These are phyloP conservation scores for Mucor indicus DNA, from an alignment of 371 early-diverging fungal genomes.

Conservation along the genomic window DNA sequence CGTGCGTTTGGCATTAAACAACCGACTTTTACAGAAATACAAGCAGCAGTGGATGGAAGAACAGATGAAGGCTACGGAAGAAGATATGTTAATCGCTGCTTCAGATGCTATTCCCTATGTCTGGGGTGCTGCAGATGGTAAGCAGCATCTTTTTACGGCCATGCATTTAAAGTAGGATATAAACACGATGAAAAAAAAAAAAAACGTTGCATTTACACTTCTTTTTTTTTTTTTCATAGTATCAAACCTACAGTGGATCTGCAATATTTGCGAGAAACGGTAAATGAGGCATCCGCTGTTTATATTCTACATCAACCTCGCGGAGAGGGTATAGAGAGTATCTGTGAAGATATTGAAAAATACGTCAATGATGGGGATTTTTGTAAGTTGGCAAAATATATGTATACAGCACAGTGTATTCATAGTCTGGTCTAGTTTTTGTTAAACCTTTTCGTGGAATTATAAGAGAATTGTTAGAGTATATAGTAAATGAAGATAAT, in stretches of 20 bases:
- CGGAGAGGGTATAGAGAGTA: background rate
- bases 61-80: conserved; percentile 18
- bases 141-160: conserved; percentile 9
- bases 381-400: conserved; percentile 11
- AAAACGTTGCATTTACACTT: no score
- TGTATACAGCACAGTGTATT: no score
- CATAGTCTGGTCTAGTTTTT: conserved; percentile 17
- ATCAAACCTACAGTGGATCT: conserved; percentile 17
- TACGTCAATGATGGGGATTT: conserved; percentile 16
- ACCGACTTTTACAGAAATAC: conserved; percentile 11
- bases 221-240: background rate
- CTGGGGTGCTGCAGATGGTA: conserved; percentile 9
- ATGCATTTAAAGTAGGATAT: conserved; percentile 13
- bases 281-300: conserved; percentile 2
- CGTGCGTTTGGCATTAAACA: background rate
- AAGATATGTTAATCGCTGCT: conserved; percentile 12
- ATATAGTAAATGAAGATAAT: conserved; percentile 15
- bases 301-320: conserved; percentile 19
- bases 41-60: conserved; percentile 25
- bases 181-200: background rate
- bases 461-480: conserved; percentile 14
- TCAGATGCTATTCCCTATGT: conserved; percentile 18
- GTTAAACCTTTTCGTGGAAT: conserved; percentile 10
- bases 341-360: background rate
- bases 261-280: conserved; percentile 11